These are phyloP conservation scores for Uronychia setigera DNA, from an alignment of 73 alveolate genomes.

Conservation along the genomic window DNA sequence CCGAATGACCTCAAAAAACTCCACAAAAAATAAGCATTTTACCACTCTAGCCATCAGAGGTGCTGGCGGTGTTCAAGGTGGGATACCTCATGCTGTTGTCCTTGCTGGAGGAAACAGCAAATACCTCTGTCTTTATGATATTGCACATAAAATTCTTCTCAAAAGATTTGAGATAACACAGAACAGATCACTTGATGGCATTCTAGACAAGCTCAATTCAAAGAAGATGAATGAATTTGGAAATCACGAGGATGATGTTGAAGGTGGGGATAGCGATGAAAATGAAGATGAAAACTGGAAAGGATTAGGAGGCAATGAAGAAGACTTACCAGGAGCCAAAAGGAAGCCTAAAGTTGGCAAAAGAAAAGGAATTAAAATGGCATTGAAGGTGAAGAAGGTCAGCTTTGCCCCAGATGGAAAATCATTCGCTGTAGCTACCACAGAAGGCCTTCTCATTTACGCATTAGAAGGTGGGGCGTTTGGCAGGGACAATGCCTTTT, in stretches of 20 bases:
- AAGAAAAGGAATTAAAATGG: conserved; percentile 57
- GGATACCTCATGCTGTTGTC: neutral
- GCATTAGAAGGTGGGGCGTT: conserved; percentile 50
- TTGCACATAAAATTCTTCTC: conserved; percentile 84
- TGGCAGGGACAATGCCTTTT: conserved; percentile 37
- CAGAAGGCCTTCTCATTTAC: conserved; percentile 83
- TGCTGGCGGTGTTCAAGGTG: neutral
- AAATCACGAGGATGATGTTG: conserved; percentile 69
- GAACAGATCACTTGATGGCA: conserved; percentile 92
- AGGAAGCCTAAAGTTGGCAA: conserved; percentile 35
- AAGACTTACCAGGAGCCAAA: conserved; percentile 92
- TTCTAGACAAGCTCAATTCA: conserved; percentile 83
- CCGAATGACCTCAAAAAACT: conserved; percentile 79
- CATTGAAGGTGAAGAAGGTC: conserved; percentile 74
- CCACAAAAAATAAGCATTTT: conserved; percentile 83
- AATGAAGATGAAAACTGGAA: conserved; percentile 79
- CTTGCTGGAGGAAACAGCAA: conserved; percentile 95
- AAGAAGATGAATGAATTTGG: conserved; percentile 72
- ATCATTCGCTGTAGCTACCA: conserved; percentile 83
- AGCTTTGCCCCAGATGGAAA: conserved; percentile 80
- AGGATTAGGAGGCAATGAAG: conserved; percentile 73
- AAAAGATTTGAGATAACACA: conserved; percentile 87
- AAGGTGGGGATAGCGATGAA: conserved; percentile 72
- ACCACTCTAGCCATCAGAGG: conserved; percentile 66
- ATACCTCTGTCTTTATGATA: conserved; percentile 91